Evolutionary conservation across 495 filamentous ascomycete genomes (phyloP).

Genomic region (Xylaria flabelliformis): DNA sequence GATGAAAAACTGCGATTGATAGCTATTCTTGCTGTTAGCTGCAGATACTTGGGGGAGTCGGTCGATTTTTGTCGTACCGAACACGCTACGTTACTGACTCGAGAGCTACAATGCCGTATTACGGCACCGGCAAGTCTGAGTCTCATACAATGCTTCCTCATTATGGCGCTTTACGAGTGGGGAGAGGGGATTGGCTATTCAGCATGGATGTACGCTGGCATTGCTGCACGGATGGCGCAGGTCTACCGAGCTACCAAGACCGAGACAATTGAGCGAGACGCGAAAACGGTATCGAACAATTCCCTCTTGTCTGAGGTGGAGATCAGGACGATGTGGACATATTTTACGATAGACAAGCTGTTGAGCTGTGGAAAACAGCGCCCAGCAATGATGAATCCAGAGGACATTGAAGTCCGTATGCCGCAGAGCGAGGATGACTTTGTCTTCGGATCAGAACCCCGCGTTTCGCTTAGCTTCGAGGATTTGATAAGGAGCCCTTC

Average conservation of each 20-base stretch:
- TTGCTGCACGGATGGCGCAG: constrained; percentile 23
- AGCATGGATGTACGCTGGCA: constrained; percentile 19
- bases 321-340: constrained; percentile 23
- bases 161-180: constrained; percentile 27
- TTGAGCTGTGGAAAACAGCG: constrained; percentile 21
- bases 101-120: constrained; percentile 18
- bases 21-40: constrained; percentile 23
- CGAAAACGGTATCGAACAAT: neutral
- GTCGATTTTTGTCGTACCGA: neutral
- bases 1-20: constrained; percentile 19
- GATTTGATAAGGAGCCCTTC: neutral
- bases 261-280: constrained; percentile 12
- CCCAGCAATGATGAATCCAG: constrained; percentile 18
- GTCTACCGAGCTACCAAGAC: constrained; percentile 22
- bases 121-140: constrained; percentile 18
- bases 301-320: constrained; percentile 14
- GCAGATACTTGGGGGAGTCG: constrained; percentile 10
- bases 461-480: neutral
- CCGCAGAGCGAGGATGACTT: constrained; percentile 18
- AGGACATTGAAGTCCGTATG: constrained; percentile 22
- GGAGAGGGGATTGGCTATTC: constrained; percentile 15
- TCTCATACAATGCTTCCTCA: constrained; percentile 25
- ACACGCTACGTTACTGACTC: constrained; percentile 5
- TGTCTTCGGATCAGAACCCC: constrained; percentile 14
- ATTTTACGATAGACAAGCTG: constrained; percentile 19